phyloP scores from a whole-genome alignment of 345 rosid species.

The Camelina laxa region DNA sequence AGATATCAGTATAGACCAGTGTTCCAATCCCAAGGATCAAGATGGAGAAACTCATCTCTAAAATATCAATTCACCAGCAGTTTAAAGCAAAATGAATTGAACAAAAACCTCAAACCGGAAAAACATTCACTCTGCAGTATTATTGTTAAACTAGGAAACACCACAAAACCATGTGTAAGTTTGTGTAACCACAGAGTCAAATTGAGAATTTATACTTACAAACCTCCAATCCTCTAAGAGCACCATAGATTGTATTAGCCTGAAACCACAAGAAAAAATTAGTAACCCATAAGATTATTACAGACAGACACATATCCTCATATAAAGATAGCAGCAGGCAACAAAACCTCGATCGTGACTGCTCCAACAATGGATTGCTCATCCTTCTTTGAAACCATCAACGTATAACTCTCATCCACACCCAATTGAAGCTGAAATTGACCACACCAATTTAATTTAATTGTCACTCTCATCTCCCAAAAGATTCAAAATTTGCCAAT shows the following conservation, averaged over 20 bases:
- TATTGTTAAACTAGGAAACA: neutral
- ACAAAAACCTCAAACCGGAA: neutral
- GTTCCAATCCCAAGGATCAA: neutral
- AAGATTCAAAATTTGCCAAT: neutral
- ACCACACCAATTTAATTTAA: neutral
- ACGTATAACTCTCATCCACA: slow-evolving; percentile 55
- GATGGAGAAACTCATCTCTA: neutral
- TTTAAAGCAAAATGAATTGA: neutral
- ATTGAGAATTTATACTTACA: slow-evolving; percentile 24
- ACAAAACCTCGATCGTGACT: slow-evolving; percentile 75
- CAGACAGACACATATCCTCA: neutral
- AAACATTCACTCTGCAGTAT: neutral
- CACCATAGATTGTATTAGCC: slow-evolving; percentile 92
- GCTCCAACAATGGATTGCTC: slow-evolving; percentile 59
- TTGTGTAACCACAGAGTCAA: slow-evolving; percentile 14
- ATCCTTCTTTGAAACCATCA: slow-evolving; percentile 55
- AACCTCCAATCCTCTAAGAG: slow-evolving; percentile 94
- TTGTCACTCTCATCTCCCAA: neutral
- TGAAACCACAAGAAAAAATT: slow-evolving; percentile 44
- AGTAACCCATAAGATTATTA: neutral
- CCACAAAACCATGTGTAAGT: neutral
- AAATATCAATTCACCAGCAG: neutral
- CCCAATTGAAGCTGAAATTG: slow-evolving; percentile 47
- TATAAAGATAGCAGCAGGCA: neutral
- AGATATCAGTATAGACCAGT: neutral